Evolutionary conservation across 306 rosid genomes (phyloP), one percentile per base, ranked within the genome.

Genomic region (Psophocarpus tetragonolobus): DNA sequence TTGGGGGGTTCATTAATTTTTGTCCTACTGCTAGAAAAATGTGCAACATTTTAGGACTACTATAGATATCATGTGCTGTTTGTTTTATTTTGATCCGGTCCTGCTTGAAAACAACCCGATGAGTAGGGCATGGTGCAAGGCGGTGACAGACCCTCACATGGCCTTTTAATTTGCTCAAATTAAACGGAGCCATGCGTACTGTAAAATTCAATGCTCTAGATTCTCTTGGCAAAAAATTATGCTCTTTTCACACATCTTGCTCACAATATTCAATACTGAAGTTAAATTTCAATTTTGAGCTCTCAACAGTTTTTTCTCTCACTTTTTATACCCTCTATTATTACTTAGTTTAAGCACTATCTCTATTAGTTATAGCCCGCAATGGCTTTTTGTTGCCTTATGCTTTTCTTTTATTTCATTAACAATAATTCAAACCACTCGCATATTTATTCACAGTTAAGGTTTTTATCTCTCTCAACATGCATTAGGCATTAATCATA

Each of bases 31-130:
- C 61, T 67, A 74, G 80, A 56, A 71, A 71, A 77, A 71, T 62
- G 84, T 88, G 86, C 84, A 76, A 83, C 48, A 32, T 47, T 70
- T 74, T 63, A 78, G 81, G 84, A 26, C 61, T 21, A 73, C 39
- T 32, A 57, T 15, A 48, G 20, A 8, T 73, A 65, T 71, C 20
- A 69, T 69, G 67, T 63, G 72, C 7, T 23, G 80, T 51, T 79
- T 68, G 80, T 73, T 75, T 74, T 62, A 30, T 30, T 78, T 64
- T 79, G 80, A 24, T 30, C 11, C 44, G 18, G 79, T 23, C 75
- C 42, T 67, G 39, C 78, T 57, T 79, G 23, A 73, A 61, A 23
- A 81, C 71, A 30, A 73, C 32, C 45, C 54, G 38, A 75, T 57
- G 69, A 44, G 78, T 39, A 42, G 82, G 57, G 24, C 81, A 71